Base-by-base conservation (phyloP, 1,139 yeast species). In the Cylindricascospora bacillispora region DNA sequence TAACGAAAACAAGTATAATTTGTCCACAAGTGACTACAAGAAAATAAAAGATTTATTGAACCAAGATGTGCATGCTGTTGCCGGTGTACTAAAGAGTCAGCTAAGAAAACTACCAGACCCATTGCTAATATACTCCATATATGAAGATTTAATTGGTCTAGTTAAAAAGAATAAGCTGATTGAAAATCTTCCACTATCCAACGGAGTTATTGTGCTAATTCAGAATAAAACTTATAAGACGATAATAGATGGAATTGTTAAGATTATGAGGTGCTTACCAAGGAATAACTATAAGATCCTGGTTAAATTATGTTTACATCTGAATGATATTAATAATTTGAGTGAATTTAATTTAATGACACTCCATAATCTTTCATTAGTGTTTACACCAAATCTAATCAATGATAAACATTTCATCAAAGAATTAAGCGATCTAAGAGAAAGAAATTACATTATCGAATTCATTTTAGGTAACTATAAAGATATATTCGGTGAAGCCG, bases 371-470 rank as follows among this genome's bases (percentile, higher is more conserved):
- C 58, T 89, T 36, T 78, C 95, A 1, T 89, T 92, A 27, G 95
- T 89, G 11, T 89, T 89, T 63, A 94, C 95, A 1, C 98, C 98
- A 2, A 83, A 95, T 4, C 60, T 89, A 31, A 78, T 85, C 0
- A 64, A 95, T 36, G 95, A 85, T 44, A 60, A 65, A 35, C 67
- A 74, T 18, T 93, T 94, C 4, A 85, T 79, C 40, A 69, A 78
- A 35, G 98, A 92, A 54, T 73, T 89, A 56, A 48, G 63, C 33
- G 98, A 89, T 53, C 83, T 85, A 83, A 81, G 78, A 17, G 68
- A 72, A 34, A 68, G 93, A 49, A 83, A 82, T 44, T 79, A 72
- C 29, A 72, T 77, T 23, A 78, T 93, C 4, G 95, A 85, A 52
- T 66, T 79, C 44, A 57, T 86, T 45, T 66, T 85, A 38, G 69